phyloP scores from a whole-genome alignment of 805 yeast genomes.

The Lachancea meyersii region DNA sequence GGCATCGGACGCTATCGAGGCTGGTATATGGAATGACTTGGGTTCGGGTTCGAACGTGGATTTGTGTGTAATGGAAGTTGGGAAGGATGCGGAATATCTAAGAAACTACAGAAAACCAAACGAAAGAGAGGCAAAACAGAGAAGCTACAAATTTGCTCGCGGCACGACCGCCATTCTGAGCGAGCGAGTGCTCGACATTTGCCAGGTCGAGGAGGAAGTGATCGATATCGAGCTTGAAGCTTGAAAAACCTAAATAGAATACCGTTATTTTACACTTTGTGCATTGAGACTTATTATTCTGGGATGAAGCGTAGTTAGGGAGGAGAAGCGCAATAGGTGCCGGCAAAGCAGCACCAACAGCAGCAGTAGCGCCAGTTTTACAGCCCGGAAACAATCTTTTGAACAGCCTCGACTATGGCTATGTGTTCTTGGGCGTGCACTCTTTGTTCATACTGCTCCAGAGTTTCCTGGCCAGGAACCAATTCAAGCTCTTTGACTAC shows the following conservation, averaged over 20 bases:
- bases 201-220: slow-evolving; percentile 63
- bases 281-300: slow-evolving; percentile 2
- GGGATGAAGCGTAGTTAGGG: too few relatives aligned
- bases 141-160: slow-evolving; percentile 76
- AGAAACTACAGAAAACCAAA: slow-evolving; percentile 92
- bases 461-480: slow-evolving; percentile 55
- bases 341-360: too few relatives aligned
- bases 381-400: slow-evolving; percentile 44
- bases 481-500: slow-evolving; percentile 74
- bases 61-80: slow-evolving; percentile 91
- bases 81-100: slow-evolving; percentile 75
- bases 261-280: slow-evolving; percentile 3
- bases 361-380: not conserved
- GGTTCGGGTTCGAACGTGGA: slow-evolving; percentile 99
- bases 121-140: slow-evolving; percentile 72
- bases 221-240: slow-evolving; percentile 28
- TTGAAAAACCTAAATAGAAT: slow-evolving; percentile 3
- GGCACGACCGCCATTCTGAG: slow-evolving; percentile 90
- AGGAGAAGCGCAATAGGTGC: too few relatives aligned
- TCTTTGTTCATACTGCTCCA: slow-evolving; percentile 73
- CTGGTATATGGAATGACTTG: slow-evolving; percentile 98
- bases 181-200: slow-evolving; percentile 56
- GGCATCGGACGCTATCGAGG: slow-evolving; percentile 88
- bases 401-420: slow-evolving; percentile 91
- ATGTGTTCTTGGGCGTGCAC: slow-evolving; percentile 81